phyloP scores from a whole-genome alignment of 257 asterid genomes.

The Nicotiana paniculata region DNA sequence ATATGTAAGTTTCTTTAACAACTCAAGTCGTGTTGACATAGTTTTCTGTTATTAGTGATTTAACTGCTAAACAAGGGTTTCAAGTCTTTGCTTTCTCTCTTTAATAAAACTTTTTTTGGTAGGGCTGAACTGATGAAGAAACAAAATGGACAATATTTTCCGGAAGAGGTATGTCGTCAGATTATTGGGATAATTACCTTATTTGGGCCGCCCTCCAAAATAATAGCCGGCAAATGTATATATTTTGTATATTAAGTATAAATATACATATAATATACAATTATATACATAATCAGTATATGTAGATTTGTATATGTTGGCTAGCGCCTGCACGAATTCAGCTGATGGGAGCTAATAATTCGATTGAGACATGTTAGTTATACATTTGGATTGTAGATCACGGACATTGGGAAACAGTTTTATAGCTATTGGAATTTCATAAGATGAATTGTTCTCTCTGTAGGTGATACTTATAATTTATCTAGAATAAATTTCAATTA shows the following conservation, averaged over 20 bases:
- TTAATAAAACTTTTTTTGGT: constrained; percentile 11
- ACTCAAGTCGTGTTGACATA: background rate
- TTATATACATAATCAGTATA: too few relatives aligned
- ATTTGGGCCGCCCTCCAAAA: too few relatives aligned
- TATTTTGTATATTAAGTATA: too few relatives aligned
- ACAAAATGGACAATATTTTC: constrained; percentile 77
- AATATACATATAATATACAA: too few relatives aligned
- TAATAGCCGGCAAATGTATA: too few relatives aligned
- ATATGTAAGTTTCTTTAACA: constrained; percentile 56
- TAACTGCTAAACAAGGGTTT: background rate
- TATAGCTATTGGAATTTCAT: too few relatives aligned
- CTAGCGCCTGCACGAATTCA: too few relatives aligned
- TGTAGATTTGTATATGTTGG: too few relatives aligned
- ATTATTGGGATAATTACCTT: background rate
- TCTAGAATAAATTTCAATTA: background rate
- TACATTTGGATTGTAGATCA: background rate
- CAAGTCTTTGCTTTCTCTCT: background rate
- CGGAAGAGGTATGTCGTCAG: constrained; percentile 65
- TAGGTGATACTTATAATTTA: background rate
- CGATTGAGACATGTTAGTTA: background rate
- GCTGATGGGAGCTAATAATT: background rate
- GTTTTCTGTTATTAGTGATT: background rate
- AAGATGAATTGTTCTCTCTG: too few relatives aligned
- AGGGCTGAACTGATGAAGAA: constrained; percentile 98
- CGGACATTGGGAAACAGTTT: too few relatives aligned